Base-by-base conservation (phyloP, 192 early-diverging fungal species). In the Gonapodya prolifera region DNA sequence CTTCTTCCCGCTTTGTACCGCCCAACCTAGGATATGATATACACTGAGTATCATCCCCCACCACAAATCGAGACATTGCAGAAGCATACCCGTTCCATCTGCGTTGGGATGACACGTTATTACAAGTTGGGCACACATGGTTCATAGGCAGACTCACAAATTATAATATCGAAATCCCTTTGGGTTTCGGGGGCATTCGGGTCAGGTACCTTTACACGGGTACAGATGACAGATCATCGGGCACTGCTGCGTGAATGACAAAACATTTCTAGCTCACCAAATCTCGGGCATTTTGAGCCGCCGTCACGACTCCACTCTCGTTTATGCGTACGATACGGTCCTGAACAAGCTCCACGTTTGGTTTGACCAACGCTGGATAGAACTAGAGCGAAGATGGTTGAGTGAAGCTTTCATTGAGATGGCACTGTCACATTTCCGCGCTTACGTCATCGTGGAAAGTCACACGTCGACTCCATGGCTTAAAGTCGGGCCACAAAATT, bases 291-390 rank as follows among this genome's bases (percentile, higher is more conserved):
- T 73, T 32, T 29, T 73, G 71, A 18, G 71, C 71, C 18, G 71
- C 71, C 16, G 71, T 73, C 2, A 73, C 71, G 29, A 73, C 29
- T 32, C 71, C 71, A 8, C 8, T 73, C 31, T 73, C 71, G 31
- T 73, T 32, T 2, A 73, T 73, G 28, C 71, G 71, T 13, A 73
- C 71, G 71, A 73, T 73, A 2, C 71, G 71, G 31, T 73, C 71
- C 71, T 73, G 71, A 18, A 73, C 71, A 29, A 73, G 8, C 31
- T 73, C 71, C 18, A 73, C 71, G 31, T 73, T 73, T 73, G 71
- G 71, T 32, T 73, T 16, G 18, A 32, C 32, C 2, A 73, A 29
- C 8, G 71, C 16, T 32, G 71, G 71, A 29, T 73, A 73, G 71
- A 73, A 73, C 71, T 73, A 23, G 8, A n/a, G n/a, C n/a, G n/a